Base-by-base conservation (phyloP, 371 early-diverging fungal genomes). In the Mortierella sp. region DNA sequence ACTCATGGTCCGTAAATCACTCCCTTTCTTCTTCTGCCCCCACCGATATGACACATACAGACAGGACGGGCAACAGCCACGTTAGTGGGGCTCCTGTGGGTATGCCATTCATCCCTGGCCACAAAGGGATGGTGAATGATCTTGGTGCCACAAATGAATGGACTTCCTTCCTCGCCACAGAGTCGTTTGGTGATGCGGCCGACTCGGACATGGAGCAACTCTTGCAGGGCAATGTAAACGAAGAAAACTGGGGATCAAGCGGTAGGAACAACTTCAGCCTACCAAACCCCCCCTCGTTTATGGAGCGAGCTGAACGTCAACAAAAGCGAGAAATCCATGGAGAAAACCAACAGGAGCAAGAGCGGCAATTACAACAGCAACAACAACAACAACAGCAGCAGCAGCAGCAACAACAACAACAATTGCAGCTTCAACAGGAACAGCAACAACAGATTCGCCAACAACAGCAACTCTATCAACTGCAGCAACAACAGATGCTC, bases 121-220 rank as follows among this genome's bases (percentile, higher is more conserved):
- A 75, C 64, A 80, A 75, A 59, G 59, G 60, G 20, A 64, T 75
- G 16, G n/a, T 70, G 16, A 75, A 65, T 28, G 75, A 64, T 24
- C 30, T 58, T 11, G 66, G 35, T 24, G 9, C 63, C 18, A 18
- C 55, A 1, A 67, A 47, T 26, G 80, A 80, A 39, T 80, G 80
- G 80, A 68, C 75, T 10, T 57, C 80, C 1, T 69, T 72, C 69
- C 37, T 75, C 35, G 54, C 75, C 4, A 26, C 80, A 35, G 80
- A 80, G n/a, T 35, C 45, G 40, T 62, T 71, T 51, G 62, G 57
- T n/a, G 62, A 67, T 35, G 5, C 47, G 0, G 26, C 62, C 26
- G 72, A 75, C 39, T 57, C 75, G 24, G 72, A 80, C 18, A 80
- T 80, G 80, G 80, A 79, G 43, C 80, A 79, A 54, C 49, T 62